Base-by-base conservation (phyloP, 768 basidiomycete species). In the Lactifluus subvellereus region DNA sequence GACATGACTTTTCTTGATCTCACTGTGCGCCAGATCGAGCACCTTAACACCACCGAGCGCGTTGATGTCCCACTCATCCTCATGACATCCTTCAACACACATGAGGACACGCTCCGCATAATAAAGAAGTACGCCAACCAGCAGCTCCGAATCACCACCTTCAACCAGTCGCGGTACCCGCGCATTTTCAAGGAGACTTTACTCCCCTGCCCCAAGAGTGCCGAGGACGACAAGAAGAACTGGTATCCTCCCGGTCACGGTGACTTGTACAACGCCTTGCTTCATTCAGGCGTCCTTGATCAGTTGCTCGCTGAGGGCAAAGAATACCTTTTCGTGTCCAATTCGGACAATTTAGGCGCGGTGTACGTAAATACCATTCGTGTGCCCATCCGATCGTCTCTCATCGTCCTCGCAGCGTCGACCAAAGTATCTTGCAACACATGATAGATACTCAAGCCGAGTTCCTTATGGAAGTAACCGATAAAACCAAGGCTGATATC, bases 21-120 rank as follows among this genome's bases (percentile, higher is more conserved):
- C 48, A 81, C 78, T 54, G 84, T 86, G 56, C 77, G 81, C 67
- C 82, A 84, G 73, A 82, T 86, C 65, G 85, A 89, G 77, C 87
- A 87, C 70, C 80, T 87, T 69, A 87, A 87, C 75, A 81, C 80
- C 35, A 75, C 76, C 51, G 75, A 80, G 77, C 76, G 78, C 60
- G 82, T 81, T 72, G 85, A 88, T 74, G 87, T 89, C 57, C 87
- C 88, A 1, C 84, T 89, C 72, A 86, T 89, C 73, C 81, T 89
- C 69, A 89, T 89, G 87, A 89, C 88, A 70, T 87, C 86, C 56
- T 89, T 89, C 78, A 89, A 89, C 77, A 89, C 87, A 8, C 86
- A 87, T 72, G 87, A 88, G 30, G 87, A 89, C 72, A 89, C 87
- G 18, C 79, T 85, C 33, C 82, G 87, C 51, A 85, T 89, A 76